Evolutionary conservation across 2,329 filamentous ascomycete genomes (phyloP).

Genomic region (Fusarium haematococcum): DNA sequence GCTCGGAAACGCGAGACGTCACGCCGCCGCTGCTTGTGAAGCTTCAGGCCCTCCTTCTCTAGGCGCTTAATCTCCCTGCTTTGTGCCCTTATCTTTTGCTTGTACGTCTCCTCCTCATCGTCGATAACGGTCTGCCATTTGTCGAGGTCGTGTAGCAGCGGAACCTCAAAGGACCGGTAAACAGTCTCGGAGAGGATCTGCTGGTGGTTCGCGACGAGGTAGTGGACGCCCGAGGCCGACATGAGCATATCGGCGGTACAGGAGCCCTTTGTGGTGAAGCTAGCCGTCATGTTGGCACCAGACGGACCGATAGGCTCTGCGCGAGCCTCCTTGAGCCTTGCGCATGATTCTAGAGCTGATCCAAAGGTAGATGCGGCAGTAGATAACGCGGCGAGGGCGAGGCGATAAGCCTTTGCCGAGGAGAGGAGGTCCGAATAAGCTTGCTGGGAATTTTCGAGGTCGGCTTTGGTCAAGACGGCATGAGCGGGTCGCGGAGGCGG

Average conservation of each 20-base stretch:
- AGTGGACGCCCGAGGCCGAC: constrained; percentile 72
- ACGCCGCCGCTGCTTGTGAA: constrained; percentile 69
- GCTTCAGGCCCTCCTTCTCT: constrained; percentile 73
- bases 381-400: constrained; percentile 71
- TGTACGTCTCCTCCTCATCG: constrained; percentile 73
- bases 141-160: constrained; percentile 76
- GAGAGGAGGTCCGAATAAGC: constrained; percentile 72
- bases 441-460: constrained; percentile 71
- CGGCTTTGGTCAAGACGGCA: constrained; percentile 70
- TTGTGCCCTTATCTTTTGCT: constrained; percentile 65
- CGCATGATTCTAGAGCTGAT: constrained; percentile 73
- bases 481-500: constrained; percentile 69
- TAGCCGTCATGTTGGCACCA: constrained; percentile 56
- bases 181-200: constrained; percentile 77
- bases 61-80: constrained; percentile 71
- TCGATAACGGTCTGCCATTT: constrained; percentile 72
- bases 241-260: constrained; percentile 74
- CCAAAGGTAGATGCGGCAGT: constrained; percentile 73
- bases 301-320: constrained; percentile 65
- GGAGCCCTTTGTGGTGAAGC: constrained; percentile 60
- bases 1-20: constrained; percentile 72
- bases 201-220: constrained; percentile 76
- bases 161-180: constrained; percentile 76
- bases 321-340: constrained; percentile 75
- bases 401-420: constrained; percentile 72